Conservation (phyloP, 116 monocot species). For the Trichopus zeylanicus region DNA sequence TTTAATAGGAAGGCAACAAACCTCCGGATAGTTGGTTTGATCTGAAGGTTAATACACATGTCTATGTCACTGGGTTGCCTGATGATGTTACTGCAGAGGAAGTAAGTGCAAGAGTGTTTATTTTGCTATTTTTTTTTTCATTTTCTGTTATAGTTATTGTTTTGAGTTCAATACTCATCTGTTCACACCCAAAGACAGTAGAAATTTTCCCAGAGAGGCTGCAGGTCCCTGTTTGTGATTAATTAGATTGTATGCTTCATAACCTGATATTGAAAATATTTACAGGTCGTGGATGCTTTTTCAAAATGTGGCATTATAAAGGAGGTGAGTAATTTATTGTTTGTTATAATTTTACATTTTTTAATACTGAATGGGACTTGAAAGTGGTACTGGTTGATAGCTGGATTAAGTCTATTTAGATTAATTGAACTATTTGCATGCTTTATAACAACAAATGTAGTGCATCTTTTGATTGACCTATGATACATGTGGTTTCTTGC, state of each 20-base stretch:
- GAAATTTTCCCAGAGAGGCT: too few relatives aligned
- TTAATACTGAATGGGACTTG: neutral
- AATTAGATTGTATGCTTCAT: neutral
- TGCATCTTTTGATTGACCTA: too few relatives aligned
- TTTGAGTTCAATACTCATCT: too few relatives aligned
- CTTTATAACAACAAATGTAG: too few relatives aligned
- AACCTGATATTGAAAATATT: constrained; percentile 14
- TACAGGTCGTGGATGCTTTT: constrained; percentile 87
- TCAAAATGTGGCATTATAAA: constrained; percentile 95
- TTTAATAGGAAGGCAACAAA: constrained; percentile 83
- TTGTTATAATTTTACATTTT: neutral
- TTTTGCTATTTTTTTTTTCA: neutral
- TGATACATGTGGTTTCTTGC: too few relatives aligned
- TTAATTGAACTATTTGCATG: neutral
- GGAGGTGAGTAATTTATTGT: constrained; percentile 36
- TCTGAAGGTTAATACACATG: constrained; percentile 93
- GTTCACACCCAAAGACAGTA: too few relatives aligned
- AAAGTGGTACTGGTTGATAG: neutral
- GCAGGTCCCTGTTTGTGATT: neutral
- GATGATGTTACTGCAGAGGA: constrained; percentile 89
- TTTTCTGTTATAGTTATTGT: neutral
- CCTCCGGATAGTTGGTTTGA: constrained; percentile 97
- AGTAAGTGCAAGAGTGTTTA: constrained; percentile 36
- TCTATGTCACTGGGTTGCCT: constrained; percentile 90
- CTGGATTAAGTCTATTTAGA: neutral